Base-by-base conservation (phyloP, 1,284 basidiomycete genomes). In the Ceratobasidium sp. region DNA sequence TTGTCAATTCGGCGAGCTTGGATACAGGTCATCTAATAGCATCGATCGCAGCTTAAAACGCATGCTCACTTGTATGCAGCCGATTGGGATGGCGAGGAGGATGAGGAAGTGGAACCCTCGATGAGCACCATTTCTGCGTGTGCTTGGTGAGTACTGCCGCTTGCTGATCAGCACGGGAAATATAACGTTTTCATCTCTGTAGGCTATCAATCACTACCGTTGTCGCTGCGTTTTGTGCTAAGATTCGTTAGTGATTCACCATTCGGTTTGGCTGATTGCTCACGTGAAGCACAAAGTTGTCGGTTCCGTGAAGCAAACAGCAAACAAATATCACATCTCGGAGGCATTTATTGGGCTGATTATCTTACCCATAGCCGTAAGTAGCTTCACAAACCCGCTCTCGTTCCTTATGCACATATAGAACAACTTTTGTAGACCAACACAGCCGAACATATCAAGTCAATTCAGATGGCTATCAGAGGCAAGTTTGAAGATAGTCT, bases 381-480 rank as follows among this genome's bases (percentile, higher is more conserved):
- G 90, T 86, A 54, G 57, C 62, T 23, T 50, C 17, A 52, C 54
- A 23, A 17, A 15, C 50, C 57, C 33, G 46, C 17, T 26, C 10
- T 44, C 3, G 64, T 5, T 12, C 46, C 50, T 56, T 77, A 20
- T 42, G 48, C 10, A 23, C 42, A 33, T 33, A 33, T 33, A 33
- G 33, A 33, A 33, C 17, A 17, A 12, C 48, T 5, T 62, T 3
- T 61, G 46, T 79, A 92, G 90, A 90, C 91, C 2, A 94, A 94
- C 82, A 92, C 93, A 13, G 94, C 94, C 20, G 95, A 88, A 81
- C 87, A 88, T 80, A 87, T 87, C 74, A 80, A 78, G 46, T 91
- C 93, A 7, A 90, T 97, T 3, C 96, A 94, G 92, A 97, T 97
- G 95, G 95, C 95, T 0, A 88, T 93, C 88, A 96, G 95, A 85